Conservation (phyloP, 495 filamentous ascomycete species). For the Gamarada debralockiae region DNA sequence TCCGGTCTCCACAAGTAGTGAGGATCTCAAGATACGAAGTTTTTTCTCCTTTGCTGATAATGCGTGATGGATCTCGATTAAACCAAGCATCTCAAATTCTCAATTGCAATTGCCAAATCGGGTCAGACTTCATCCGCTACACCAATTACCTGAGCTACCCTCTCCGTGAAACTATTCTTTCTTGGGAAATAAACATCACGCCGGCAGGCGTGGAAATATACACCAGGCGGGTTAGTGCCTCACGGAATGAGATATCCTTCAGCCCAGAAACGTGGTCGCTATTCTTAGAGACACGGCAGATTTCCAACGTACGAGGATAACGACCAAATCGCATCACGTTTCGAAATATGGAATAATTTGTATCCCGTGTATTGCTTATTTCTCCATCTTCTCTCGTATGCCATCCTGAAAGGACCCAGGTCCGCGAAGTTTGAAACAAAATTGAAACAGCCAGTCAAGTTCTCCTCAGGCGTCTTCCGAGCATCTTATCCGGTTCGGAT, state of each 20-base stretch:
- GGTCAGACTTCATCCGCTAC: too few species aligned
- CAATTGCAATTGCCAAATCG: too few species aligned
- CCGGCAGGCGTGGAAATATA: background rate
- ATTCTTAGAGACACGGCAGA: conserved; percentile 4
- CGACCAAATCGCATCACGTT: too few species aligned
- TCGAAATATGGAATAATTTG: too few species aligned
- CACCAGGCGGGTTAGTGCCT: background rate
- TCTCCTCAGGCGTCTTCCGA: background rate
- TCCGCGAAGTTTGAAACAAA: conserved; percentile 8
- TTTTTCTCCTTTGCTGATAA: too few species aligned
- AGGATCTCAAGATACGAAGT: too few species aligned
- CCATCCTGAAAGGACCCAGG: background rate
- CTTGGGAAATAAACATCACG: too few species aligned
- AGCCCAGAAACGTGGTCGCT: conserved; percentile 10
- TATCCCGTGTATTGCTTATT: background rate
- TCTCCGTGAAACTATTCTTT: too few species aligned
- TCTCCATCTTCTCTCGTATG: background rate
- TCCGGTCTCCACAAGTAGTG: too few species aligned
- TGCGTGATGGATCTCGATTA: too few species aligned
- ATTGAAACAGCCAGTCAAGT: conserved; percentile 7
- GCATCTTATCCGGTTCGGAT: conserved; percentile 1
- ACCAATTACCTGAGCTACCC: too few species aligned
- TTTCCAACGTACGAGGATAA: background rate
- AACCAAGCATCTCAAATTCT: too few species aligned
- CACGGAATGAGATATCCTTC: background rate